Percentiles rank a stretch among this genome's conserved stretches.
Evolutionary conservation across 768 basidiomycete genomes (phyloP).

Genomic region (Hysterangium stoloniferum): DNA sequence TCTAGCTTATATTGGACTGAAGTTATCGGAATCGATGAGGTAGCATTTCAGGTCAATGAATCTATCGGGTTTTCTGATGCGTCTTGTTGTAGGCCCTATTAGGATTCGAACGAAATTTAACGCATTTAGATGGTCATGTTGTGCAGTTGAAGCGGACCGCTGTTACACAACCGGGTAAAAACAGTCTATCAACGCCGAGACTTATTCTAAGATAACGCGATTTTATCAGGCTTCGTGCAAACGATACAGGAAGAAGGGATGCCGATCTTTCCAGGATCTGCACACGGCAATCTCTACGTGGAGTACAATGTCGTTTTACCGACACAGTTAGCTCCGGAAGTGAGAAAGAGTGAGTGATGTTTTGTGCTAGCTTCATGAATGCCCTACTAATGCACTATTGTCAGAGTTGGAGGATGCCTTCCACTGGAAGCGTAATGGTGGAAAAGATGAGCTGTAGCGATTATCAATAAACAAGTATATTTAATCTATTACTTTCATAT

Average conservation of each 20-base stretch:
- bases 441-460: conserved; percentile 36
- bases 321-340: conserved; percentile 53
- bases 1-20: conserved; percentile 88
- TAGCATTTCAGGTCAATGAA: conserved; percentile 25
- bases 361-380: neutral
- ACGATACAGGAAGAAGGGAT: conserved; percentile 85
- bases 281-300: conserved; percentile 78
- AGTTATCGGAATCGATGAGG: conserved; percentile 87
- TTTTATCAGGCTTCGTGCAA: conserved; percentile 66
- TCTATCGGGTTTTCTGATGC: neutral
- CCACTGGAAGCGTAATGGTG: conserved; percentile 26
- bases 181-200: neutral
- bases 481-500: neutral
- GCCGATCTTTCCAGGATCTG: conserved; percentile 48
- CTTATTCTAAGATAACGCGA: no score
- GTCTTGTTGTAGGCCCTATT: conserved; percentile 73
- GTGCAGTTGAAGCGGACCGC: conserved; percentile 63
- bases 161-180: conserved; percentile 86
- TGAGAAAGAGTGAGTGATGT: conserved; percentile 61
- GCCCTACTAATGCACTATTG: neutral
- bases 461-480: neutral
- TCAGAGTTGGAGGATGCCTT: conserved; percentile 52
- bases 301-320: conserved; percentile 94
- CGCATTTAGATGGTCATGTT: conserved; percentile 83
- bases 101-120: conserved; percentile 89